phyloP scores from a whole-genome alignment of 257 asterid species.

The Lithospermum erythrorhizon region DNA sequence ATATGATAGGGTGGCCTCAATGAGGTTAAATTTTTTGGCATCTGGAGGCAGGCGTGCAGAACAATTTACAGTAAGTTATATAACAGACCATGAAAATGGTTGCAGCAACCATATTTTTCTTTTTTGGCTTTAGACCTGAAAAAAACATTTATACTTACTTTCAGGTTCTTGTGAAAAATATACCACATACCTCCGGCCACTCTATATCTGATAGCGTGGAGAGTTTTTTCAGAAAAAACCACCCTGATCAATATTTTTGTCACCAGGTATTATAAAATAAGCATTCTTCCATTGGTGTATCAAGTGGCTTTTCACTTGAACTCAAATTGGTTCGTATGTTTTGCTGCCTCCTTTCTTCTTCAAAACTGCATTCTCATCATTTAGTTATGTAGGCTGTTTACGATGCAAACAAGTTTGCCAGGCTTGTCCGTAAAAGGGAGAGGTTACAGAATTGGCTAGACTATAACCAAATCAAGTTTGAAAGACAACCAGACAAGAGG shows the following conservation, averaged over 20 bases:
- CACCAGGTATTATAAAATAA: slow-evolving; percentile 58
- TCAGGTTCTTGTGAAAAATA: slow-evolving; percentile 89
- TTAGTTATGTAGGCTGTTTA: slow-evolving; percentile 52
- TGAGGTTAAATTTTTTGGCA: slow-evolving; percentile 78
- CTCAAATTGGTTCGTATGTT: neutral
- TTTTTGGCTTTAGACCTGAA: neutral
- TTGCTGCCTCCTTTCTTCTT: slow-evolving; percentile 1
- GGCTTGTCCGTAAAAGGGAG: slow-evolving; percentile 55
- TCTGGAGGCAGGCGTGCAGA: slow-evolving; percentile 75
- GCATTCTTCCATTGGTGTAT: neutral
- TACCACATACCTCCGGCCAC: slow-evolving; percentile 67
- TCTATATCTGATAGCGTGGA: slow-evolving; percentile 65
- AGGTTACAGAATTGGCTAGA: slow-evolving; percentile 90
- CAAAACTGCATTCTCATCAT: slow-evolving; percentile 11
- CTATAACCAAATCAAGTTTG: slow-evolving; percentile 81
- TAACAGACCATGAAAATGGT: neutral
- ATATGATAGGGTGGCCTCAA: slow-evolving; percentile 62
- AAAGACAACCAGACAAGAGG: slow-evolving; percentile 74
- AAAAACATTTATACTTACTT: neutral
- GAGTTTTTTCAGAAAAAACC: slow-evolving; percentile 67
- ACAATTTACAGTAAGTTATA: slow-evolving; percentile 75
- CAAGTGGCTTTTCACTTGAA: neutral
- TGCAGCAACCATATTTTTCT: neutral
- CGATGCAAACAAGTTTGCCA: slow-evolving; percentile 74
- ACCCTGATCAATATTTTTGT: slow-evolving; percentile 78